Base-by-base conservation (phyloP, 768 basidiomycete genomes). In the Rhizopogon rudus region DNA sequence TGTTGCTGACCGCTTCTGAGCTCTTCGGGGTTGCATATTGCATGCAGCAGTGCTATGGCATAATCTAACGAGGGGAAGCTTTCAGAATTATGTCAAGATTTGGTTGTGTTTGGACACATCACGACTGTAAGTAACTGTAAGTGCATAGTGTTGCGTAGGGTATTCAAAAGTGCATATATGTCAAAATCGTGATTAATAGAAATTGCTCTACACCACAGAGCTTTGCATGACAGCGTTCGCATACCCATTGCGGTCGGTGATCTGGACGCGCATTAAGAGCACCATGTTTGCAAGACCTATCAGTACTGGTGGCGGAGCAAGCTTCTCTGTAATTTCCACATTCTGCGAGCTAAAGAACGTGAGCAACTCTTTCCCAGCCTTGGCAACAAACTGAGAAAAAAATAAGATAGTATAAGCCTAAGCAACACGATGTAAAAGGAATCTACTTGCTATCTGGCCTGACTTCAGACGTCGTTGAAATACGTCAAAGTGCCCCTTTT, bases 171-270 rank as follows among this genome's bases (percentile, higher is more conserved):
- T 20, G 44, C n/a, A 14, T 45, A 45, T 45, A 50, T 49, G 20
- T 25, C 20, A 42, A 29, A 17, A 37, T 29, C 25, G 10, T 49
- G 17, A 20, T 50, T 22, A 20, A 44, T 41, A 52, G n/a, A 40
- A 35, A 20, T 51, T 29, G 25, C 3, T 9, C 16, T 53, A 33
- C 20, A 37, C 60, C 46, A 60, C 41, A 61, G 39, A 49, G 63
- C 45, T 13, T 54, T 53, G 57, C 70, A 63, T 61, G n/a, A 77
- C 73, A 33, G 79, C 79, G 46, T 82, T 75, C 25, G 80, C 80
- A 69, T 87, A 88, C 1, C 73, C 81, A n/a, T 76, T 75, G 46
- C 77, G 74, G 58, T 87, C 77, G 59, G 81, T 81, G 44, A 88
- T 80, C n/a, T 69, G 68, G 5, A 87, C 80, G 54, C 77, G 76